Conservation (phyloP, 495 filamentous ascomycete genomes). For the Aspergillus taichungensis region DNA sequence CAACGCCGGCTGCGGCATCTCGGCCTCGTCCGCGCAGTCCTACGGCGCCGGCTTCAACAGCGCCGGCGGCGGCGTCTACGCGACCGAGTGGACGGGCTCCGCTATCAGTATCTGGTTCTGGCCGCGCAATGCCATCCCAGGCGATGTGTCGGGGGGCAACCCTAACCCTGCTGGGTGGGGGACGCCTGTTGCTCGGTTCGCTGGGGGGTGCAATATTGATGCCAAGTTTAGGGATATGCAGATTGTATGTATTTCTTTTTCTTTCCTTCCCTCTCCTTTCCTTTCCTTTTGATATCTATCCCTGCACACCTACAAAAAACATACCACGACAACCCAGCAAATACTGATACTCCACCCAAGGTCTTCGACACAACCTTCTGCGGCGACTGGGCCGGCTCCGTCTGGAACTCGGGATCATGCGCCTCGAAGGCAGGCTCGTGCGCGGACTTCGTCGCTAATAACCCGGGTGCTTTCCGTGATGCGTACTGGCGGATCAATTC, state of each 20-base stretch:
- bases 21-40: slow-evolving; percentile 18
- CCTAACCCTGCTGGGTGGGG: slow-evolving; percentile 56
- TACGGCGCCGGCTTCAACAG: slow-evolving; percentile 53
- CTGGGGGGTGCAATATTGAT: slow-evolving; percentile 49
- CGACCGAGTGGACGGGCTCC: slow-evolving; percentile 51
- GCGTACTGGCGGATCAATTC: slow-evolving; percentile 61
- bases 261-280: neutral
- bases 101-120: slow-evolving; percentile 60
- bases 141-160: slow-evolving; percentile 37
- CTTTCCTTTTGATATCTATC: neutral
- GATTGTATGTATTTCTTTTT: slow-evolving; percentile 35
- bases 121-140: slow-evolving; percentile 35
- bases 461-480: slow-evolving; percentile 49
- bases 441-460: slow-evolving; percentile 52
- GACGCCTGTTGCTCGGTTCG: slow-evolving; percentile 49
- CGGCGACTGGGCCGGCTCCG: slow-evolving; percentile 51
- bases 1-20: slow-evolving; percentile 50
- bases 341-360: slow-evolving; percentile 10
- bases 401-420: slow-evolving; percentile 26
- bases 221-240: slow-evolving; percentile 53
- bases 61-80: slow-evolving; percentile 51
- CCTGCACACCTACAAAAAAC: neutral
- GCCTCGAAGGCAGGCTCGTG: slow-evolving; percentile 42
- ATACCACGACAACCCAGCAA: neutral
- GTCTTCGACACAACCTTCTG: slow-evolving; percentile 62